phyloP scores from a whole-genome alignment of 2,329 filamentous ascomycete genomes.

The Alternaria conjuncta region DNA sequence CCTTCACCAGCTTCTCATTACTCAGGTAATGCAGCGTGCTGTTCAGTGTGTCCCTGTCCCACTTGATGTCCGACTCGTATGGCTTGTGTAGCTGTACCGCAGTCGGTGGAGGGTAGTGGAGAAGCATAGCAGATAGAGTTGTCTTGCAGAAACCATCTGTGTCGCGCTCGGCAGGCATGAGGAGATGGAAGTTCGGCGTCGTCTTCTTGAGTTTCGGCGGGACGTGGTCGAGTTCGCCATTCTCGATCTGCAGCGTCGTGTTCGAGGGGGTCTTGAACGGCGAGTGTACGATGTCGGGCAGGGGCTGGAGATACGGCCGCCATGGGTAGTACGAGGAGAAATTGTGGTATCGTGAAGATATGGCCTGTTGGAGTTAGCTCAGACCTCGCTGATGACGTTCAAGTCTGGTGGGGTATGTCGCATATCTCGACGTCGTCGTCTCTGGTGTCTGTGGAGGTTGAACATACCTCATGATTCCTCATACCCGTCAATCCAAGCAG shows the following conservation, averaged over 20 bases:
- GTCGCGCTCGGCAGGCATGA: conserved; percentile 59
- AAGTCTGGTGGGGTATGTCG: background rate
- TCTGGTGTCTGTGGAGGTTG: background rate
- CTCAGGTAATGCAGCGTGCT: conserved; percentile 58
- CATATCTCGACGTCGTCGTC: background rate
- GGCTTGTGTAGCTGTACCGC: conserved; percentile 55
- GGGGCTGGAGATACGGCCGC: conserved; percentile 32
- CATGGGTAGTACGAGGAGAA: conserved; percentile 39
- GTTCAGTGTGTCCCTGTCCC: conserved; percentile 54
- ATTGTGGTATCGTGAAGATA: conserved; percentile 35
- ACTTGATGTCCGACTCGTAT: conserved; percentile 31
- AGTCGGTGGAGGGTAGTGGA: conserved; percentile 65
- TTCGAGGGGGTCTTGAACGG: conserved; percentile 43
- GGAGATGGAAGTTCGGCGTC: conserved; percentile 59
- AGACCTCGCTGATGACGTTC: background rate
- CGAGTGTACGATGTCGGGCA: conserved; percentile 32
- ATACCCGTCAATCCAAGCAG: conserved; percentile 29
- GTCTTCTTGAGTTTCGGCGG: conserved; percentile 40
- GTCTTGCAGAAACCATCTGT: conserved; percentile 63
- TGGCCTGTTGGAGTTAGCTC: conserved; percentile 21
- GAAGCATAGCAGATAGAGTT: conserved; percentile 63
- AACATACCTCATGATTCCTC: conserved; percentile 28
- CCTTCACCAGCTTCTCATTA: conserved; percentile 55
- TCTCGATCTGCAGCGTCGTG: conserved; percentile 44
- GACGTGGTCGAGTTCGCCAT: conserved; percentile 34